phyloP scores from a whole-genome alignment of 1,284 basidiomycete genomes.

The Trichosporon sp. region DNA sequence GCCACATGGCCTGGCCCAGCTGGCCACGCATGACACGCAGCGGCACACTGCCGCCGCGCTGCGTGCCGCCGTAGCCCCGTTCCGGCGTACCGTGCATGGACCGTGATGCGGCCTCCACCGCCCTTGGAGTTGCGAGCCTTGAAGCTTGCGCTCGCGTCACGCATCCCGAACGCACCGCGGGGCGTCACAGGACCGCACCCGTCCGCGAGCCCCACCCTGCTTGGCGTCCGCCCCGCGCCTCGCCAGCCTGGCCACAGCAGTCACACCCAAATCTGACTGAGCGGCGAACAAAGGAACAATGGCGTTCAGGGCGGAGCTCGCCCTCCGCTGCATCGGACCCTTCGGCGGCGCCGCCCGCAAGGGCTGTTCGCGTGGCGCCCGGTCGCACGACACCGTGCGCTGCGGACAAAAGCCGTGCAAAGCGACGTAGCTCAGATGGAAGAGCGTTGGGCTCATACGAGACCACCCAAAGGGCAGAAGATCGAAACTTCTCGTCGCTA shows the following conservation, averaged over 20 bases:
- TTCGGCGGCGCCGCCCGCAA: background rate
- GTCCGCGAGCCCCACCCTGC: background rate
- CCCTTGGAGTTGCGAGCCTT: too few relatives aligned
- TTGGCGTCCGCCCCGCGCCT: background rate
- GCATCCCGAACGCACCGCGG: background rate
- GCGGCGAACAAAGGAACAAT: background rate
- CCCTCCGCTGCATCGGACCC: background rate
- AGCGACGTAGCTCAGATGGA: slow-evolving; percentile 6
- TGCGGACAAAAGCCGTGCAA: background rate
- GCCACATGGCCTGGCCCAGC: background rate
- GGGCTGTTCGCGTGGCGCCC: background rate
- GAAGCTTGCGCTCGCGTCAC: background rate
- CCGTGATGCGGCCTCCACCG: too few relatives aligned
- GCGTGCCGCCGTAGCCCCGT: background rate
- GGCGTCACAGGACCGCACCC: background rate
- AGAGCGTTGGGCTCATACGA: slow-evolving; percentile 6
- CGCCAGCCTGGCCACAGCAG: too few relatives aligned
- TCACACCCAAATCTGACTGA: background rate
- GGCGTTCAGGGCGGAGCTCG: background rate
- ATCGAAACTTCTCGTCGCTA: slow-evolving; percentile 7
- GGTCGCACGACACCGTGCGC: background rate
- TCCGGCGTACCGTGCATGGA: too few relatives aligned
- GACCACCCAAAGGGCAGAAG: slow-evolving; percentile 7
- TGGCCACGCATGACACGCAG: background rate
- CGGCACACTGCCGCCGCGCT: background rate